phyloP scores from a whole-genome alignment of 768 basidiomycete genomes.

The Lanmaoa rubissima region DNA sequence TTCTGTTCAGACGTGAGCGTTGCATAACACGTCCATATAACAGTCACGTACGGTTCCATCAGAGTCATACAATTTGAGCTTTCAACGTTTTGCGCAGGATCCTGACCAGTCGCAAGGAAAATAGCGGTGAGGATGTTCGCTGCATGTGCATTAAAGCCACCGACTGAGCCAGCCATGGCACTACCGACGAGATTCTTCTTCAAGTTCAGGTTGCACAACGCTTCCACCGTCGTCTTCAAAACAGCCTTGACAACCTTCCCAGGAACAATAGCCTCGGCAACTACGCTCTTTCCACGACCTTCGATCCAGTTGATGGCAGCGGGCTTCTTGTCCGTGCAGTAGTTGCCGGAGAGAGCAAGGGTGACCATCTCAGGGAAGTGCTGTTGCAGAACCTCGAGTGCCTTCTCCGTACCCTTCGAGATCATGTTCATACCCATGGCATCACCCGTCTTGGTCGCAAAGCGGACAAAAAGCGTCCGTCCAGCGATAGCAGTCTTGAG shows the following conservation, averaged over 20 bases:
- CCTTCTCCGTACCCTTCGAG: constrained; percentile 95
- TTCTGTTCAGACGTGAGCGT: constrained; percentile 42
- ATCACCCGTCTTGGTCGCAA: constrained; percentile 93
- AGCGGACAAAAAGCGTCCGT: constrained; percentile 88
- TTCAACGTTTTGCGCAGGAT: constrained; percentile 99
- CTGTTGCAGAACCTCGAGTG: constrained; percentile 72
- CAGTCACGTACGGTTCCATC: constrained; percentile 85
- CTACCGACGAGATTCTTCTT: constrained; percentile 99
- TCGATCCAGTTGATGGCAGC: constrained; percentile 99
- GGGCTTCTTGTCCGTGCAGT: constrained; percentile 99
- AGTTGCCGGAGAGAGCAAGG: constrained; percentile 92
- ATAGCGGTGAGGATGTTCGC: constrained; percentile 96
- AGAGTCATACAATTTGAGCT: constrained; percentile 98
- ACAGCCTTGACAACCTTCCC: constrained; percentile 86
- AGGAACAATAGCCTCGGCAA: constrained; percentile 92
- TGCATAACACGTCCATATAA: constrained; percentile 1
- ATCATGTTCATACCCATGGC: constrained; percentile 99
- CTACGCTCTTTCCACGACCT: constrained; percentile 96
- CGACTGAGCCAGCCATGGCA: constrained; percentile 97
- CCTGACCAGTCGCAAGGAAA: constrained; percentile 95
- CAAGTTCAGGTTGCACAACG: constrained; percentile 83
- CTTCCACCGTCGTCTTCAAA: constrained; percentile 92
- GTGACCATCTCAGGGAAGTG: constrained; percentile 91
- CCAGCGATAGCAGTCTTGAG: constrained; percentile 92
- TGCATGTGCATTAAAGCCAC: constrained; percentile 98